These are phyloP conservation scores for Tolypocladium ovalisporum DNA, from an alignment of 2,329 filamentous ascomycete species.

Conservation along the genomic window DNA sequence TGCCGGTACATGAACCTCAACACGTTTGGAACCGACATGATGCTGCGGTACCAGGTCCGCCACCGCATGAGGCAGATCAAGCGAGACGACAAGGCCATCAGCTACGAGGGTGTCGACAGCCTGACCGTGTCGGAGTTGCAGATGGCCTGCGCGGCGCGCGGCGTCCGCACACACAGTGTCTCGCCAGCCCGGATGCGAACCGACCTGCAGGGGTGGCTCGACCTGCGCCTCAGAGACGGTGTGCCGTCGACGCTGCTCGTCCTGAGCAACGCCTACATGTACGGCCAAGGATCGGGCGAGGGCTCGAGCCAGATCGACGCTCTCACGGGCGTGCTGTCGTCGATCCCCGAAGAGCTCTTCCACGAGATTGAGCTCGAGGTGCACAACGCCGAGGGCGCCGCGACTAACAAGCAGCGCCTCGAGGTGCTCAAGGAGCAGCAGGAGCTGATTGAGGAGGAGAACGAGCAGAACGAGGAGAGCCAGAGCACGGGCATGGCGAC, in stretches of 20 bases:
- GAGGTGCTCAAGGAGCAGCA: conserved; percentile 98
- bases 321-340: conserved; percentile 81
- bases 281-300: conserved; percentile 79
- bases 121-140: conserved; percentile 91
- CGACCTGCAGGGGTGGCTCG: conserved; percentile 88
- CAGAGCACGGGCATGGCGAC: conserved; percentile 63
- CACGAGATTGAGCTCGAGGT: conserved; percentile 99
- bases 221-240: conserved; percentile 82
- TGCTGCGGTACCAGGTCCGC: conserved; percentile 93
- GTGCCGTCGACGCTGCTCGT: conserved; percentile 96
- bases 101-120: conserved; percentile 84
- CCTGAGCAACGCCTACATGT: conserved; percentile 95
- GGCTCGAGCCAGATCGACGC: conserved; percentile 87
- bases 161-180: conserved; percentile 84
- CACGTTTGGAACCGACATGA: conserved; percentile 93
- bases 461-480: conserved; percentile 77
- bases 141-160: conserved; percentile 81
- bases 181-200: conserved; percentile 80
- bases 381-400: conserved; percentile 89
- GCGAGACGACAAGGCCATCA: conserved; percentile 90
- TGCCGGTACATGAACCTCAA: conserved; percentile 98
- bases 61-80: conserved; percentile 99
- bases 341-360: conserved; percentile 95
- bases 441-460: conserved; percentile 95
- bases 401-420: conserved; percentile 96